phyloP scores from a whole-genome alignment of 495 filamentous ascomycete genomes.

The Tuber brumale region DNA sequence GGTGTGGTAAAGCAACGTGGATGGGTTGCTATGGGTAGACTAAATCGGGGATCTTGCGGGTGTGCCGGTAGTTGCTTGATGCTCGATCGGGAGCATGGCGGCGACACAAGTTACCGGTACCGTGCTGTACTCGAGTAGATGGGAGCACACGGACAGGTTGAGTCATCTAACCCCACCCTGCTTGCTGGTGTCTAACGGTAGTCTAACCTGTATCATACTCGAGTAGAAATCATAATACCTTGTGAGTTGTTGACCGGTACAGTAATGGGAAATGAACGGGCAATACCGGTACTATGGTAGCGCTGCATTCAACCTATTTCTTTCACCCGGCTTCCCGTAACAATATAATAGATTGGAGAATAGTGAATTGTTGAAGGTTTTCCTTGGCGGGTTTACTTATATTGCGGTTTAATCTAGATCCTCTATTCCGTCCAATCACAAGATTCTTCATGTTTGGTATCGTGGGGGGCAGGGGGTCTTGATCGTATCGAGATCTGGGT shows the following conservation, averaged over 20 bases:
- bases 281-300: not conserved
- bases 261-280: not conserved
- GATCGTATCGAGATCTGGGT: not conserved
- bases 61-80: not conserved
- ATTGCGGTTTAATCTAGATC: not conserved
- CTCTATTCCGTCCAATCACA: not conserved
- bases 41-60: not conserved
- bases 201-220: not conserved
- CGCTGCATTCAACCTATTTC: not conserved
- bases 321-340: not conserved
- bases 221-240: not conserved
- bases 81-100: not conserved
- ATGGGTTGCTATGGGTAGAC: not conserved
- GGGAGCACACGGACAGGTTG: not conserved
- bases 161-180: not conserved
- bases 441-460: not conserved
- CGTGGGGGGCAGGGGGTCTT: not conserved
- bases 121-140: no score
- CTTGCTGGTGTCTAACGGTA: not conserved
- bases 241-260: not conserved
- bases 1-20: not conserved
- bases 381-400: not conserved
- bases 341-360: not conserved
- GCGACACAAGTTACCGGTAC: not conserved
- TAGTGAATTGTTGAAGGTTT: not conserved